Base-by-base conservation (phyloP, 2,329 filamentous ascomycete species). In the Xenoacremonium recifei region DNA sequence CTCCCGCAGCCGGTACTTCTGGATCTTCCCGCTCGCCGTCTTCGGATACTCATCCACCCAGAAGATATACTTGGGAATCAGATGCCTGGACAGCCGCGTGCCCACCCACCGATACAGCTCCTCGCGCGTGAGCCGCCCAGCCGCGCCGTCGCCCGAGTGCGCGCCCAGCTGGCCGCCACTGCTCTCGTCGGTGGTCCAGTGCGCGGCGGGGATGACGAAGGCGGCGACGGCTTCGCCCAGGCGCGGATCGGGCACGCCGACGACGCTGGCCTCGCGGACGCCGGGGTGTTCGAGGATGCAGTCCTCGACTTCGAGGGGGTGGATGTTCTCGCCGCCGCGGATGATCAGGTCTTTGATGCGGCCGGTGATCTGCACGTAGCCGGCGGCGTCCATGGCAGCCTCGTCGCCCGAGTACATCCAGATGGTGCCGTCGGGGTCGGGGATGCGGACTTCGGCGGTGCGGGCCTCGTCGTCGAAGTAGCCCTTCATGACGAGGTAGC, bases 361-460 rank as follows among this genome's bases (percentile, higher is more conserved):
- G 3, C 91, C 89, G 1, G 90, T 96, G 59, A 97, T 96, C 53
- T 80, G 79, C 3, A 96, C 80, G 61, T 90, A 97, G 3, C 92
- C 93, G 20, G 90, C 76, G 4, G 67, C 73, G 47, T 95, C 89
- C 79, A 97, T 95, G 39, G 73, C 70, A 2, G 90, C 93, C 70
- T 97, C 92, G 59, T 99, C 93, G 16, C 93, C 93, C 0, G 87
- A 95, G 66, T 87, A 75, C 86, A 97, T 93, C 92, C 92, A 97
- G 15, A 85, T 60, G 34, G 75, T 78, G 5, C 75, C 64, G 9
- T 76, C 66, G 39, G 80, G 43, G 36, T 77, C 75, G 3, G 49
- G 42, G 4, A 70, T 50, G 16, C 84, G 72, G 5, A 85, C 89
- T 59, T 88, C 85, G 0, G 71, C 70, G 0, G 91, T 96, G 48